These are phyloP conservation scores for Podila horticola DNA, from an alignment of 192 early-diverging fungal genomes.

Conservation along the genomic window DNA sequence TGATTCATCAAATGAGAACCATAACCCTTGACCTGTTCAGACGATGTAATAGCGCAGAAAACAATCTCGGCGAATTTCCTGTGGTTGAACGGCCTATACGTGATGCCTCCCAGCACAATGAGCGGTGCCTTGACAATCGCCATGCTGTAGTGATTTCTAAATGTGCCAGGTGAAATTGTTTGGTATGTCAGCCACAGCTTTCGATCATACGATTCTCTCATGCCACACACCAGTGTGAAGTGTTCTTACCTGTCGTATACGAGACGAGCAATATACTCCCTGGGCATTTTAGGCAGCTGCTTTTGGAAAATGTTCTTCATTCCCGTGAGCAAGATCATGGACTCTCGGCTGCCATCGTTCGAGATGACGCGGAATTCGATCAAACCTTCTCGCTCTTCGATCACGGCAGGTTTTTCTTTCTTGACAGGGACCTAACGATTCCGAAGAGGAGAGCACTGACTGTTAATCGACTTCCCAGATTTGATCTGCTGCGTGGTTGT, in stretches of 20 bases:
- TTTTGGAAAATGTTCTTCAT: constrained; percentile 97
- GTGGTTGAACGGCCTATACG: constrained; percentile 89
- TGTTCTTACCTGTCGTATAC: constrained; percentile 85
- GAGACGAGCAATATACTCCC: constrained; percentile 96
- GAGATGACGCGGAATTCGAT: constrained; percentile 80
- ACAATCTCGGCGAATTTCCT: constrained; percentile 98
- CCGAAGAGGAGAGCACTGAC: neutral
- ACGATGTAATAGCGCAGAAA: constrained; percentile 93
- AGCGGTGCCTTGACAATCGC: constrained; percentile 74
- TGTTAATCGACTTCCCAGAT: too few relatives aligned
- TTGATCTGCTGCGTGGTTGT: too few relatives aligned
- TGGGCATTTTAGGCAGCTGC: constrained; percentile 99
- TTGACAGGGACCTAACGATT: constrained; percentile 31
- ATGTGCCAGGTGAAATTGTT: neutral
- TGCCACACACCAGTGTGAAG: neutral
- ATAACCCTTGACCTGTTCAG: constrained; percentile 97
- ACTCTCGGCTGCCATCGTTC: constrained; percentile 83
- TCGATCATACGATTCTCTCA: too few relatives aligned
- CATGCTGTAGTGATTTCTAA: constrained; percentile 87
- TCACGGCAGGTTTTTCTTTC: constrained; percentile 69
- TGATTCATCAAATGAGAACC: constrained; percentile 97
- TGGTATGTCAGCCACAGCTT: too few relatives aligned
- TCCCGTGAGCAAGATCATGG: constrained; percentile 90
- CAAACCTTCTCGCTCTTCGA: constrained; percentile 72
- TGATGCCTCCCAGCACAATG: constrained; percentile 90